Evolutionary conservation across 2,329 filamentous ascomycete genomes (phyloP), one percentile per base, ranked within the genome.

Genomic region (Aureobasidium sp.): DNA sequence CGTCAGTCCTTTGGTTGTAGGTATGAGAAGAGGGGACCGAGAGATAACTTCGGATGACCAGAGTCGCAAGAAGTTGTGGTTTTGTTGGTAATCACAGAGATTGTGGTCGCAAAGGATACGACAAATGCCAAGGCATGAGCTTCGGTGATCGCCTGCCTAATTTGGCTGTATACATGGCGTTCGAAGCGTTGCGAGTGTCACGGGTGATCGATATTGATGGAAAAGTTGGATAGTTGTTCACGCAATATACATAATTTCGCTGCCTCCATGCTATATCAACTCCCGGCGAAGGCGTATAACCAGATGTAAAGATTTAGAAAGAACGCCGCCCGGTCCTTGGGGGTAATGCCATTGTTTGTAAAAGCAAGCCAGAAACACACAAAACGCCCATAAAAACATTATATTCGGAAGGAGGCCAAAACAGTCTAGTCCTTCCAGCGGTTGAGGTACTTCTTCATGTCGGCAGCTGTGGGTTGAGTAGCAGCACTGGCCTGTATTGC

Each of bases 381-480:
- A 2, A 34, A 59, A 59, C 57, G 57, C 57, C 57, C 54, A 25
- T 58, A 25, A 14, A 7, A 37, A 37, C 30, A 37, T 47, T 7
- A 29, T 45, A 5, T 27, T 11, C 9, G 5, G 21, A 21, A 21
- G 7, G 7, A 10, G 3, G 6, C 14, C 16, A 3, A 6, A 11
- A 6, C 14, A 10, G n/a, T 47, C 64, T 72, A 85, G 72, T 86
- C 82, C 71, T 81, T 82, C 82, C 83, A 85, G 65, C 82, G 75
- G 51, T 79, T 79, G 63, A 85, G 70, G 70, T 80, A 85, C 66
- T 79, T 81, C 53, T 79, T 77, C 81, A 84, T 83, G 61, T 83
- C 80, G 14, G 83, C 74, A n/a, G 82, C 75, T 66, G 57, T 50
- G 10, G 57, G 57, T n/a, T 49, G 44, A 13, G 44, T 34, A 42